These are phyloP conservation scores for Penicillium sp. DNA, from an alignment of 2,329 filamentous ascomycete genomes.

Conservation along the genomic window DNA sequence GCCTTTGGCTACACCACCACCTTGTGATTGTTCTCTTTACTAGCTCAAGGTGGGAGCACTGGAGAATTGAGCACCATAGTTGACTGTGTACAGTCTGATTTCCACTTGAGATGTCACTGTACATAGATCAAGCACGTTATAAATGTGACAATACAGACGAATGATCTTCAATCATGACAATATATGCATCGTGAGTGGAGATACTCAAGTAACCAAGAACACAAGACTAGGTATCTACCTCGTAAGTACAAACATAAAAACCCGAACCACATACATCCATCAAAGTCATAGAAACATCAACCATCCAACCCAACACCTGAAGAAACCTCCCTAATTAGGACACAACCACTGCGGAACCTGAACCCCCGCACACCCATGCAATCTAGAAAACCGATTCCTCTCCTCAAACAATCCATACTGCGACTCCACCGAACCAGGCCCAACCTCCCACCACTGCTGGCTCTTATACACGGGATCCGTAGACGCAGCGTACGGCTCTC, in stretches of 20 bases:
- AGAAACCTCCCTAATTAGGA: conserved; percentile 1
- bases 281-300: background rate
- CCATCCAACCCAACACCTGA: background rate
- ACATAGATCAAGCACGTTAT: background rate
- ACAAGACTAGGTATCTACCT: background rate
- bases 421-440: conserved; percentile 42
- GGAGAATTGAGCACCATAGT: background rate
- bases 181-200: background rate
- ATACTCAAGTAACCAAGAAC: background rate
- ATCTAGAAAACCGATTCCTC: conserved; percentile 33
- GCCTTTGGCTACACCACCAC: background rate
- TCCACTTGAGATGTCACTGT: background rate
- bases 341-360: conserved; percentile 8
- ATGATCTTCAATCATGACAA: too few species aligned
- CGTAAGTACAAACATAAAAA: background rate
- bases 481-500: conserved; percentile 42
- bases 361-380: conserved; percentile 1
- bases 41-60: background rate
- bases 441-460: conserved; percentile 47
- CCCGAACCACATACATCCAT: background rate
- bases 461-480: conserved; percentile 51
- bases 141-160: background rate
- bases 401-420: conserved; percentile 48
- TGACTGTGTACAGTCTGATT: background rate
- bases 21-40: background rate